Base-by-base conservation (phyloP, 2,329 filamentous ascomycete species). In the Zarea fungicola region DNA sequence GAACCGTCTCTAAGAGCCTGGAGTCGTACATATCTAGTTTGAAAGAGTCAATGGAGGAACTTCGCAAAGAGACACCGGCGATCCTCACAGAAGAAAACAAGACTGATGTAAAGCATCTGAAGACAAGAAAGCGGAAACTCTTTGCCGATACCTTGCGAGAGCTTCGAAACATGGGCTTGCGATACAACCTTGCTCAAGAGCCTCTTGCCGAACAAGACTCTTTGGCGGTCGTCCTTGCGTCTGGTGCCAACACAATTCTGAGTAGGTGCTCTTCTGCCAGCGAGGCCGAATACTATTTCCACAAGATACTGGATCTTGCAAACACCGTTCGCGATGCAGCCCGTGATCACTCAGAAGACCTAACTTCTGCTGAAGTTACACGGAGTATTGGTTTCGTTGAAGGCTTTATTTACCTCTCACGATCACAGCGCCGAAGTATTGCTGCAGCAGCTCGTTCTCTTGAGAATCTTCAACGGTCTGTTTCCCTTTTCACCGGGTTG, bases 31-130 rank as follows among this genome's bases (percentile, higher is more conserved):
- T 89, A n/a, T 70, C 73, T 1, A 82, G 84, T 53, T 72, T 96
- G 25, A 75, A 83, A 43, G 73, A 78, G 0, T 83, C 81, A 2
- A 87, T 89, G 55, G 71, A 78, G 2, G 82, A 90, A 52, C 78
- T 97, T 51, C 85, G 85, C 55, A 89, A 89, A 51, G 86, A 89
- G 55, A 99, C 93, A 0, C 93, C 93, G 0, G 73, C 79, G 0
- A 76, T 77, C n/a, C 69, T 95, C 39, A 96, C 80, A 0, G 88
- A 96, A 22, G 91, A 96, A 36, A 96, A 93, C 65, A 92, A 91
- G 62, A 78, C 84, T 10, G 66, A 78, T 14, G 81, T 96, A 52
- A 91, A 95, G 65, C 89, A 96, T 64, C 80, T 97, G 56, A 97
- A 96, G 72, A 83, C 82, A 3, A 81, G 89, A 58, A 99, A 99